Percentiles rank a stretch among this genome's conserved stretches.
These are phyloP conservation scores for Conoideocrella luteorostrata DNA, from an alignment of 2,329 filamentous ascomycete genomes.

Conservation along the genomic window DNA sequence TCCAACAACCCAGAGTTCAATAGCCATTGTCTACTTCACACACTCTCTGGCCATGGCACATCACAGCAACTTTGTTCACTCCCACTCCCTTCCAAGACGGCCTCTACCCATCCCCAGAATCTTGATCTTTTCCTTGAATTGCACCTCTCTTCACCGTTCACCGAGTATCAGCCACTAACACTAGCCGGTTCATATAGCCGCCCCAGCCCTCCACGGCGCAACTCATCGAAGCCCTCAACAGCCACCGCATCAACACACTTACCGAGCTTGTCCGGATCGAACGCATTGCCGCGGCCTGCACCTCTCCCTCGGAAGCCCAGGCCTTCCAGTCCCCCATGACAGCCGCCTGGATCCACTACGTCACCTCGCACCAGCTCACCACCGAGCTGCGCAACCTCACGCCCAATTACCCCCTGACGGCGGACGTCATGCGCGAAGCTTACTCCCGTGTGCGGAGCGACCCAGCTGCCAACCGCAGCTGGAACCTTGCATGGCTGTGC, in stretches of 20 bases:
- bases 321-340: constrained; percentile 60
- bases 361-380: constrained; percentile 62
- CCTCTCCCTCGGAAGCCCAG: constrained; percentile 52
- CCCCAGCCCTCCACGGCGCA: constrained; percentile 49
- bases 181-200: background rate
- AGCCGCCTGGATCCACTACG: constrained; percentile 64
- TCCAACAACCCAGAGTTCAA: background rate
- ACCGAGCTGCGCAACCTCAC: constrained; percentile 65
- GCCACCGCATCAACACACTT: constrained; percentile 66
- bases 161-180: background rate
- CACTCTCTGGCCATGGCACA: too few species aligned
- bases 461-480: constrained; percentile 60
- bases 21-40: background rate
- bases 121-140: too few species aligned
- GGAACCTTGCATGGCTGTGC: constrained; percentile 72
- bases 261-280: constrained; percentile 68
- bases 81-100: too few species aligned
- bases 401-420: constrained; percentile 60
- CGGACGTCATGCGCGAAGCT: constrained; percentile 58
- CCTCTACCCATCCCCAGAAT: too few species aligned
- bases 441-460: constrained; percentile 57
- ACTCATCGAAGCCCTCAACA: constrained; percentile 56
- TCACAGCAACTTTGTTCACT: too few species aligned
- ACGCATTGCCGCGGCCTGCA: constrained; percentile 52
- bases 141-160: too few species aligned